Evolutionary conservation across 176 grass and related monocot genomes (phyloP), one percentile per base, ranked within the genome.

Genomic region (Poa annua): DNA sequence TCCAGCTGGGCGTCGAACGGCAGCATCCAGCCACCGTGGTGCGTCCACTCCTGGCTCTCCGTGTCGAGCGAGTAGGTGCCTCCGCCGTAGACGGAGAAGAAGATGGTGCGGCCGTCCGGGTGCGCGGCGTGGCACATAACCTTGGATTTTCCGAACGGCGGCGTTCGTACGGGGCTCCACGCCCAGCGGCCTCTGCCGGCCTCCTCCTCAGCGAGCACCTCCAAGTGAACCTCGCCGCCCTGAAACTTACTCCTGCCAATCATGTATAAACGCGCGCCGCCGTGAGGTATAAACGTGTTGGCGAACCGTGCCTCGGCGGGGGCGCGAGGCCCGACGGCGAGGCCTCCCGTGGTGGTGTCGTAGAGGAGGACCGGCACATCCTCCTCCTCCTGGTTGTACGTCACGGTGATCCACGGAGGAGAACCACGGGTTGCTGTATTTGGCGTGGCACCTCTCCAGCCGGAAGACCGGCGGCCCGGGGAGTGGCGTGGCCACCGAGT

Each of bases 381-480:
- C 6, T 57, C 39, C 36, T 44, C 29, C 29, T 29, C 75, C 7
- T 77, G 6, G 3, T 56, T 26, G 75, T 61, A 26, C 17, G 8
- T 60, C 12, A 38, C 14, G 9, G 24, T 7, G 35, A 77, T 77
- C 15, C 0, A 77, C 55, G 3, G 54, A 56, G 53, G 54, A 22
- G 75, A 77, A 61, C 6, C 13, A 4, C 1, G 17, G 34, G 20
- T 14, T 38, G 16, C 12, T 39, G 38, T 39, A 7, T 3, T 15
- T 19, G 70, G 6, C 12, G 54, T 61, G 35, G 21, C 10, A 8
- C 35, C 35, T 42, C 75, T 77, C 75, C 2, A 44, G 75, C 0
- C 36, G 75, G 22, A 61, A 61, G 5, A 78, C 35, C 54, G 54
- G 75, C 21, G 75, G 75, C 7, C 24, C 75, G 1, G 75, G 75